Conservation (phyloP, 2,329 filamentous ascomycete species). For the Periconia sp. region DNA sequence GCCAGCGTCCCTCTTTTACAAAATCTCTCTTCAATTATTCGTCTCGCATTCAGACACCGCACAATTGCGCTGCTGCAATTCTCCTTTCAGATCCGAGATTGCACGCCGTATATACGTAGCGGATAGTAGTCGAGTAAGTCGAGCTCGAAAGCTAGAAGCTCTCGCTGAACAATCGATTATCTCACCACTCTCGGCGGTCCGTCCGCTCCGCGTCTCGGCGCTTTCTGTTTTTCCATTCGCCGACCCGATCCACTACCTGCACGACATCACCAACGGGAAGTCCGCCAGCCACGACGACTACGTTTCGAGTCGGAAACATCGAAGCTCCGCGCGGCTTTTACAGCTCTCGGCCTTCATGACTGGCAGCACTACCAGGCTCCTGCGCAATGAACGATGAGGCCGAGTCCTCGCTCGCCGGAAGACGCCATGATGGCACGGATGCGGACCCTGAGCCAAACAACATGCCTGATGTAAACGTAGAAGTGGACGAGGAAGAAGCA, state of each 20-base stretch:
- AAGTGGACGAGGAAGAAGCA: conserved; percentile 23
- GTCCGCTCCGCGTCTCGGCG: conserved; percentile 23
- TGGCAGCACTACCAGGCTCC: conserved; percentile 21
- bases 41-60: conserved; percentile 1
- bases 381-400: conserved; percentile 49
- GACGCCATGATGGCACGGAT: conserved; percentile 16
- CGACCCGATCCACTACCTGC: conserved; percentile 23
- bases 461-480: not conserved
- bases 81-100: no score
- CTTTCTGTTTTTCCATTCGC: conserved; percentile 37
- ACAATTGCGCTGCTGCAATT: conserved; percentile 9
- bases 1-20: not conserved
- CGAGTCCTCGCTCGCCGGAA: conserved; percentile 41
- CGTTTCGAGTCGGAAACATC: no score
- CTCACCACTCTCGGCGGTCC: conserved; percentile 43
- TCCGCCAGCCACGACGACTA: no score
- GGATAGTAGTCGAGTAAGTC: no score
- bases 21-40: no score
- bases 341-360: conserved; percentile 31
- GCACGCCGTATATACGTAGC: no score
- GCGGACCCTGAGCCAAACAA: not conserved
- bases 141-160: not conserved
- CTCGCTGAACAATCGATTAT: conserved; percentile 34
- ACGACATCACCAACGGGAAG: conserved; percentile 19
- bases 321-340: no score